Evolutionary conservation across 257 asterid genomes (phyloP).

Genomic region (Echium plantagineum): DNA sequence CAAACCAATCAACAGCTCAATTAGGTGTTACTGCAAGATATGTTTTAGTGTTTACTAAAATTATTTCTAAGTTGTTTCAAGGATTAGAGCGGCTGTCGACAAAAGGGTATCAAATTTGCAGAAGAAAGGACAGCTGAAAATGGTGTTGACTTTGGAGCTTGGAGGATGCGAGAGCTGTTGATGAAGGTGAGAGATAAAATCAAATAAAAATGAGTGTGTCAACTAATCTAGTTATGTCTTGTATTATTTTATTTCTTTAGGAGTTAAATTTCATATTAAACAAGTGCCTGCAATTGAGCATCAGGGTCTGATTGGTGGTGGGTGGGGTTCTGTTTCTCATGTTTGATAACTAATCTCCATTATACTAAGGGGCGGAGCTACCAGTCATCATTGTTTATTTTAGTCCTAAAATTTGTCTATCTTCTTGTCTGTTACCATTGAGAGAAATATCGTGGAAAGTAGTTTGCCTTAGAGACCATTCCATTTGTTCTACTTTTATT

Average conservation of each 20-base stretch:
- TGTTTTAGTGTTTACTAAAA: not conserved
- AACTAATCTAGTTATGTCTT: not conserved
- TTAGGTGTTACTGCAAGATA: no score
- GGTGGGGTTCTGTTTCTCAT: constrained; percentile 11
- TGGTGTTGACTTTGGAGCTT: constrained; percentile 18
- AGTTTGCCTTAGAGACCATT: constrained; percentile 5
- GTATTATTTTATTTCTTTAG: no score
- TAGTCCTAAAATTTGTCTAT: constrained; percentile 33
- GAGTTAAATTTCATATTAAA: not conserved
- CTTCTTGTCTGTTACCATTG: constrained; percentile 39
- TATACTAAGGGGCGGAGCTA: constrained; percentile 45
- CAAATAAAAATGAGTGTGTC: constrained; percentile 4
- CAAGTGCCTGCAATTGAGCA: constrained; percentile 3
- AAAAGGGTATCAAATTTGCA: constrained; percentile 20
- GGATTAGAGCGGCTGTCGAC: constrained; percentile 11
- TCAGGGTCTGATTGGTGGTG: constrained; percentile 22
- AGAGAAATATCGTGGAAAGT: constrained; percentile 33
- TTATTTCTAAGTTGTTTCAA: not conserved
- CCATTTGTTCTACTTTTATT: not conserved
- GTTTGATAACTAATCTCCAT: constrained; percentile 7
- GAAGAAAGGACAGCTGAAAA: constrained; percentile 11
- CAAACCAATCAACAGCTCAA: not conserved
- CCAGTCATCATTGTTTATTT: constrained; percentile 27
- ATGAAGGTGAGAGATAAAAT: constrained; percentile 15
- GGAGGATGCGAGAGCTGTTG: constrained; percentile 19